Base-by-base conservation (phyloP, 129 eudicot species). In the Tanacetum coccineum region DNA sequence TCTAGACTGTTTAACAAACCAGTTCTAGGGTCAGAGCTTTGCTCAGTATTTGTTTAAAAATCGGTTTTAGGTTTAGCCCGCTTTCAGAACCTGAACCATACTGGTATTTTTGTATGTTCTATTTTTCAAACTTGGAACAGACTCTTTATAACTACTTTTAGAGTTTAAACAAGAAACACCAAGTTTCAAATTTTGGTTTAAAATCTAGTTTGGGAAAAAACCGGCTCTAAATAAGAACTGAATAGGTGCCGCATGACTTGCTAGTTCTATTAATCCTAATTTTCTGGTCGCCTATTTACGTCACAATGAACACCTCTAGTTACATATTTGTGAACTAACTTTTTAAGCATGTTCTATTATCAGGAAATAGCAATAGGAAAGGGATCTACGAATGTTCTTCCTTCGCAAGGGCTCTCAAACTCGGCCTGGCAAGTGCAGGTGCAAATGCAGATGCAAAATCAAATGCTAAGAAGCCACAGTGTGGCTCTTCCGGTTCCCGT, bases 341-440 rank as follows among this genome's bases (percentile, higher is more conserved):
- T 64, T 1, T 6, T n/a, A 13, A 64, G 15, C 11, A 5, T 4
- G 21, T 50, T 71, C 25, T 59, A 21, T 10, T 19, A 58, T 64
- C 83, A 90, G 95, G 95, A 82, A 67, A 56, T 56, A 58, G 76
- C 82, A 26, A 70, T 62, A 56, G 81, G 82, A 71, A 70, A 54
- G 54, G 65, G 72, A 71, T 81, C 75, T 62, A 81, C 78, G 57
- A 68, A 75, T 13, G 56, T 39, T 47, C 65, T 71, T 40, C 68
- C 79, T 49, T 40, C 81, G 40, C 74, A 72, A 13, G 89, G 82
- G 70, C 42, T 56, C 67, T 36, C 87, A 66, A 86, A 74, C 67
- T 66, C 84, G 76, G 66, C 89, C 53, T 82, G 95, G 91, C 84
- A 87, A 76, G 26, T 61, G 40, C 64, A 69, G 47, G 44, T 68